Evolutionary conservation across 106 monocot genomes (phyloP).

Genomic region (Dendrobium catenatum): DNA sequence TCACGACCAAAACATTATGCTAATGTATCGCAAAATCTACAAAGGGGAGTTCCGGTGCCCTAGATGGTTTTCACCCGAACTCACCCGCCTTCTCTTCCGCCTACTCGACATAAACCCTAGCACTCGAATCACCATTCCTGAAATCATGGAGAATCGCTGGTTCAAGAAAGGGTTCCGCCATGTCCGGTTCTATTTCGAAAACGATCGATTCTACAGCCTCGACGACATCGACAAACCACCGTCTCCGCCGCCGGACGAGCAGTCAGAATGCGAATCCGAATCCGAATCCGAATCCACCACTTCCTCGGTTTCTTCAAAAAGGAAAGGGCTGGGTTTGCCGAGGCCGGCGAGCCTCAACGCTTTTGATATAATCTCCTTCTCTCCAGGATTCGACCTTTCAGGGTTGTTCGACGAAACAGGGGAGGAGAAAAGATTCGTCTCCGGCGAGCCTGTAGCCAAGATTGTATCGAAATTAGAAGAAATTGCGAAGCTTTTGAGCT

Average conservation of each 20-base stretch:
- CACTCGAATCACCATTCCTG: conserved; percentile 29
- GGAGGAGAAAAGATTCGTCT: conserved; percentile 23
- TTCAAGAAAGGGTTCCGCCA: conserved; percentile 31
- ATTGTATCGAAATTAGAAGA: conserved; percentile 29
- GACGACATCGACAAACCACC: conserved; percentile 3
- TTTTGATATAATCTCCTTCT: conserved; percentile 29
- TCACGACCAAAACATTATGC: conserved; percentile 22
- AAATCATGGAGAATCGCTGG: conserved; percentile 38
- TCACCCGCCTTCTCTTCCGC: conserved; percentile 7
- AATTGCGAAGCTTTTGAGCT: conserved; percentile 19
- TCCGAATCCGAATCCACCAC: background rate
- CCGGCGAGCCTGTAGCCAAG: conserved; percentile 16
- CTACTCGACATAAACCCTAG: conserved; percentile 31
- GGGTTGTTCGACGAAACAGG: conserved; percentile 26
- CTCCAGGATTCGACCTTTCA: conserved; percentile 20
- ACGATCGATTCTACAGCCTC: conserved; percentile 11
- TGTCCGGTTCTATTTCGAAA: conserved; percentile 17
- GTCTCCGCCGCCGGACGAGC: background rate
- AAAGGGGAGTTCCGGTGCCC: conserved; percentile 33
- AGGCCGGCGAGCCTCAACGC: conserved; percentile 29
- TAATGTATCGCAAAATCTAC: conserved; percentile 34
- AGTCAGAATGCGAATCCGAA: conserved; percentile 18
- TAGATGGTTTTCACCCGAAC: conserved; percentile 28
- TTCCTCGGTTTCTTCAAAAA: background rate
- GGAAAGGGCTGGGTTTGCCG: conserved; percentile 7